These are phyloP conservation scores for Trichoderma endophyticum DNA, from an alignment of 2,329 filamentous ascomycete species.

Conservation along the genomic window DNA sequence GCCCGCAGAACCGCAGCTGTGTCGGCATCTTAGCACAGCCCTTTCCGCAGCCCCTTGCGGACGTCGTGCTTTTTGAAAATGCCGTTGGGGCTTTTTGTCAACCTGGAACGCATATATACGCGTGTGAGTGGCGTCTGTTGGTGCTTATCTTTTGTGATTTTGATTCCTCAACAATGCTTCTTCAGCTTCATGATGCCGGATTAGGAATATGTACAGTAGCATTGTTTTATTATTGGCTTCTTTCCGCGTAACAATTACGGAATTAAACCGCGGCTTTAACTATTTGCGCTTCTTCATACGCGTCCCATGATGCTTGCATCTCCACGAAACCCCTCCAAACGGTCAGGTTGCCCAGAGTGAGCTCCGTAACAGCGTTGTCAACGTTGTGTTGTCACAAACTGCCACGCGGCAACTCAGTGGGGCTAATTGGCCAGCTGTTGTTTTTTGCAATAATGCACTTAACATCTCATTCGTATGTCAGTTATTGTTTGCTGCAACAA, in stretches of 20 bases:
- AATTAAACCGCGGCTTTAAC: background rate
- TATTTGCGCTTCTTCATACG: background rate
- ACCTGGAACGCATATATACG: background rate
- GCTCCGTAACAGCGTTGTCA: background rate
- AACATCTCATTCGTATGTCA: background rate
- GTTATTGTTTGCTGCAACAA: background rate
- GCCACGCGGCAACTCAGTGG: background rate
- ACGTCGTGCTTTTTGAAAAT: background rate
- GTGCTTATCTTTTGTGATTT: background rate
- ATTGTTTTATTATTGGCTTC: background rate
- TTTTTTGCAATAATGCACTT: background rate
- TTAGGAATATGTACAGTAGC: background rate
- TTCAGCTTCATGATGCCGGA: background rate
- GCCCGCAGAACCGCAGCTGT: background rate
- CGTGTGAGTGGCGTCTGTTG: background rate
- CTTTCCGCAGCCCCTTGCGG: background rate
- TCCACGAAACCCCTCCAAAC: background rate
- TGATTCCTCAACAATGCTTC: background rate
- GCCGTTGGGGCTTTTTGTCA: background rate
- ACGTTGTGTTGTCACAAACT: background rate
- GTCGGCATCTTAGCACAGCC: background rate
- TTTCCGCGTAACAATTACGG: background rate
- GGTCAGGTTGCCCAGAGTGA: background rate
- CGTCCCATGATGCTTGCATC: background rate
- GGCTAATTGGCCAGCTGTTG: background rate